These are phyloP conservation scores for Fraxinus sp. DNA, from an alignment of 305 asterid species.

Conservation along the genomic window DNA sequence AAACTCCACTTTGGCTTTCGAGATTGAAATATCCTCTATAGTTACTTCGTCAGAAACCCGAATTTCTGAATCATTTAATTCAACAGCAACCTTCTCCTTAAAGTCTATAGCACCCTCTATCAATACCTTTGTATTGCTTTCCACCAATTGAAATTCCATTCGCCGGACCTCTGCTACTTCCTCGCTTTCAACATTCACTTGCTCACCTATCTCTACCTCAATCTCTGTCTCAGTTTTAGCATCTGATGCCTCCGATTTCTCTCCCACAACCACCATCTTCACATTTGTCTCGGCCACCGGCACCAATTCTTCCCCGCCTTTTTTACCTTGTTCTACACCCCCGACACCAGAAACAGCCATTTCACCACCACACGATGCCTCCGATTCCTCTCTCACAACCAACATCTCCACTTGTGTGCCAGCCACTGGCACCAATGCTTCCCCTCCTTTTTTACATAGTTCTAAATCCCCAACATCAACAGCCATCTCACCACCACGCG, in stretches of 20 bases:
- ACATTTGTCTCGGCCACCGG: slow-evolving; percentile 3
- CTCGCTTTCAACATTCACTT: slow-evolving; percentile 23
- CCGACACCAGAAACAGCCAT: slow-evolving; percentile 18
- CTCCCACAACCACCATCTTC: background rate
- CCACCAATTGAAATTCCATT: background rate
- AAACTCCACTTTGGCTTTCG: no score
- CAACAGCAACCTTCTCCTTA: no score
- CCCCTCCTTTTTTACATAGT: background rate
- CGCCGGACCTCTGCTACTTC: slow-evolving; percentile 13
- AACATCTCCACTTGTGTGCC: background rate
- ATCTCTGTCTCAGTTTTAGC: slow-evolving; percentile 21
- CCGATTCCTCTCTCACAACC: background rate
- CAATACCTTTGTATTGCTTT: background rate
- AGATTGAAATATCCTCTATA: no score
- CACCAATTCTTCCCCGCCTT: slow-evolving; percentile 21
- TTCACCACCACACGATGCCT: background rate
- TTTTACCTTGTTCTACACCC: slow-evolving; percentile 14
- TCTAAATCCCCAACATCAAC: no score
- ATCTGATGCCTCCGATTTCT: slow-evolving; percentile 21
- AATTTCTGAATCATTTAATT: no score
- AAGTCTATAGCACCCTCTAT: background rate
- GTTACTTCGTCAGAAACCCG: no score
- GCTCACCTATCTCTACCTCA: slow-evolving; percentile 13
- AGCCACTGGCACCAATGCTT: background rate
- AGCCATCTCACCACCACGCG: background rate